Evolutionary conservation across 352 stramenopile genomes (phyloP), one percentile per base, ranked within the genome.

Genomic region (Phytopythium mirpurense): DNA sequence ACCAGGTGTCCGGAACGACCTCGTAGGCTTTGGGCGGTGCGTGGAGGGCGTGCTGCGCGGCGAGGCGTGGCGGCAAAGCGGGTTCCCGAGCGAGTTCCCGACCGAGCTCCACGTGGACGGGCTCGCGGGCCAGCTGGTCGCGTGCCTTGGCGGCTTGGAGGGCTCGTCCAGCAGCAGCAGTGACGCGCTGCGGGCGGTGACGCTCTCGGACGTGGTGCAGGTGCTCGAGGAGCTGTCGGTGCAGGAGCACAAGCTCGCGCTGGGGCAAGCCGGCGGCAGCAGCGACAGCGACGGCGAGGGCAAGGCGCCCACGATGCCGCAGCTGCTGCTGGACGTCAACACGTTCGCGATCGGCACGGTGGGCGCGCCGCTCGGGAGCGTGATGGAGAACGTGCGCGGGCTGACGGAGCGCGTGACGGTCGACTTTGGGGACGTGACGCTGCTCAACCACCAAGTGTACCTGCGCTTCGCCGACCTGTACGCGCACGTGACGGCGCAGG

Each of bases 21-120:
- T 54, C 5, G 35, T 18, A 2, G 32, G 47, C 8, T 54, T 54
- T 6, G 47, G 47, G 3, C 29, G 47, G 9, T 54, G 47, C 16
- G 24, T 54, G 0, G 47, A 43, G 9, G 47, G 47, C 34, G 47
- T 54, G 19, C 47, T 54, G 31, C 47, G 47, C 10, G 47, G 47
- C 3, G 47, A 54, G 42, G 47, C 31, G 47, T 54, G 47, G 47
- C 47, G 47, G 14, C 47, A 43, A 16, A 54, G 47, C 21, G 47
- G 47, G 8, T 54, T 44, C 23, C 47, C 47, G 19, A 54, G 27
- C 34, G 47, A 54, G 47, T 54, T 54, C 47, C 47, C 47, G 47
- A 35, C 47, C 5, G 34, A 54, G 21, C 19, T 54, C 5, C n/a
- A 42, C 1, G 47, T 44, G 14, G 47, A 54, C 10, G 47, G 47